Percentiles rank a stretch among this genome's conserved stretches.
These are phyloP conservation scores for Backusella sp. DNA, from an alignment of 192 early-diverging fungal genomes.

Conservation along the genomic window DNA sequence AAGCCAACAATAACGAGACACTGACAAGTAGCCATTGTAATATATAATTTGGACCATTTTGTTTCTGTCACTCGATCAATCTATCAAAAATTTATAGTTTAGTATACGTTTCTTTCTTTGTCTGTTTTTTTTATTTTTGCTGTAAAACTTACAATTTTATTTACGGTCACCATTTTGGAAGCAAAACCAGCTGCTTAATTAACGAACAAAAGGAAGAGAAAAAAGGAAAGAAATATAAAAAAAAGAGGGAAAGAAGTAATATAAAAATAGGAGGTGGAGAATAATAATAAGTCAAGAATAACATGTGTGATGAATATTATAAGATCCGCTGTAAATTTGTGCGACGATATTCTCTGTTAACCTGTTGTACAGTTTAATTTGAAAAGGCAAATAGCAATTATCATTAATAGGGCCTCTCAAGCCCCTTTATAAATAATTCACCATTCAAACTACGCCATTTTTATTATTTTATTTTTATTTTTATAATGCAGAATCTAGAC, in stretches of 20 bases:
- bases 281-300: conserved; percentile 5
- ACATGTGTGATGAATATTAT: background rate
- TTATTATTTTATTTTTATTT: background rate
- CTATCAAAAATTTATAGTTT: conserved; percentile 2
- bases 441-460: background rate
- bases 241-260: conserved; percentile 5
- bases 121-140: background rate
- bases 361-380: conserved; percentile 1
- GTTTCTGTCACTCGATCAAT: conserved; percentile 34
- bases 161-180: conserved; percentile 9
- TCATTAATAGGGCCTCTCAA: background rate
- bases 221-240: conserved; percentile 4
- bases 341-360: background rate
- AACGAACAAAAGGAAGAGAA: background rate
- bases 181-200: conserved; percentile 26
- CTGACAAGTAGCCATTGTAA: conserved; percentile 28
- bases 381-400: conserved; percentile 9
- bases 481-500: conserved; percentile 7
- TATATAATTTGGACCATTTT: conserved; percentile 38
- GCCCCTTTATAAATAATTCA: background rate
- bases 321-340: conserved; percentile 7
- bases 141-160: conserved; percentile 21
- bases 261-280: conserved; percentile 14
- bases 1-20: conserved; percentile 32
- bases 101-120: background rate